phyloP scores from a whole-genome alignment of 768 basidiomycete genomes.

The Boletus rubescentipes region DNA sequence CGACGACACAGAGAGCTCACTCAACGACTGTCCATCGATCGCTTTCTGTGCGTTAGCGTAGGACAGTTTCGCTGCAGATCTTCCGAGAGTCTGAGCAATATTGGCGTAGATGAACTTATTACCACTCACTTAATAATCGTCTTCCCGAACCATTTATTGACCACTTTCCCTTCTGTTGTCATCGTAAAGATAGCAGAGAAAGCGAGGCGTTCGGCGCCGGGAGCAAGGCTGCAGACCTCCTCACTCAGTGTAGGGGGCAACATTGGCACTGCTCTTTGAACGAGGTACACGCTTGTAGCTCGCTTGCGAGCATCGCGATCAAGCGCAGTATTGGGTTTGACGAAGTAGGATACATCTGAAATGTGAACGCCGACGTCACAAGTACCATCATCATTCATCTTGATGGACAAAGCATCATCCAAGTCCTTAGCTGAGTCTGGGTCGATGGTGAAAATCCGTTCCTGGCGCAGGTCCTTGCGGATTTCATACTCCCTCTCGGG shows the following conservation, averaged over 20 bases:
- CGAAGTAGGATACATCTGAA: constrained; percentile 94
- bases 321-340: constrained; percentile 92
- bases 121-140: constrained; percentile 78
- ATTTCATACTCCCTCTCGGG: constrained; percentile 86
- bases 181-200: constrained; percentile 90
- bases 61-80: constrained; percentile 83
- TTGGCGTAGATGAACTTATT: neutral
- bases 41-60: constrained; percentile 81
- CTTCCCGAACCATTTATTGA: constrained; percentile 92
- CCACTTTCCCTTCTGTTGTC: constrained; percentile 73
- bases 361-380: constrained; percentile 95
- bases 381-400: constrained; percentile 86
- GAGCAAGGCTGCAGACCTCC: constrained; percentile 87
- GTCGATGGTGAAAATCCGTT: constrained; percentile 92
- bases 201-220: constrained; percentile 85
- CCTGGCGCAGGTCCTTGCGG: constrained; percentile 82
- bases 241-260: constrained; percentile 91
- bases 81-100: constrained; percentile 31
- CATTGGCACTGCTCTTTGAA: constrained; percentile 97
- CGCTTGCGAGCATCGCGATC: constrained; percentile 98
- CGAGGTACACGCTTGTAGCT: constrained; percentile 94
- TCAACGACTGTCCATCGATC: constrained; percentile 70
- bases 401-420: constrained; percentile 93
- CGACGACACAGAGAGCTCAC: constrained; percentile 48
- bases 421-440: constrained; percentile 87